Base-by-base conservation (phyloP, 306 rosid species). In the Acacia crassicarpa region DNA sequence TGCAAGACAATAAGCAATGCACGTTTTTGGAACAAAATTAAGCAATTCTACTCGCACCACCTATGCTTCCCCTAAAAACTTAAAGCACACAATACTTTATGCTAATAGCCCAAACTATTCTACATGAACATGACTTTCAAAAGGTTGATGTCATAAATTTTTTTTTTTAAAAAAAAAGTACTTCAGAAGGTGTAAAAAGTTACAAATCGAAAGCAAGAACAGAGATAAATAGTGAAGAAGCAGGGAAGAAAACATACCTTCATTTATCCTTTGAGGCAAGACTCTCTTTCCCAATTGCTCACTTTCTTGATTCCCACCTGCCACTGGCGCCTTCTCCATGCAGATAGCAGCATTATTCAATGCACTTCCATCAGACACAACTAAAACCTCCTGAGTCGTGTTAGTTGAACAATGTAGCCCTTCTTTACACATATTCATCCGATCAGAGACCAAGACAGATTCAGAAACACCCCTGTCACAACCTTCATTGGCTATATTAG, bases 191-290 rank as follows among this genome's bases (percentile, higher is more conserved):
- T 12, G 38, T 9, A 5, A 22, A 78, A 35, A 32, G 30, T 79
- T 67, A 43, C 56, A 78, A 66, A 49, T 23, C 30, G 43, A 33
- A 23, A 72, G 23, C 71, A 75, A 66, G 7, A 35, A 33, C 67
- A 33, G 35, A n/a, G 14, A 49, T 41, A 16, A 74, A 53, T 35
- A 10, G 27, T 27, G 22, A 77, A 56, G 35, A 38, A 62, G 56
- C 35, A 6, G 17, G 54, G 13, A 15, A 65, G 67, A 22, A 17
- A 63, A 54, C 17, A 30, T 4, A 90, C 93, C 92, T 84, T 75
- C 82, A 46, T 40, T 86, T 44, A 66, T 77, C 32, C 80, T 59
- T 15, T 76, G 58, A 70, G 81, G 80, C 59, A 17, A 66, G 74
- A 58, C 67, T 43, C 58, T 82, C 66, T 53, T 81, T 45, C 71